Evolutionary conservation across 768 basidiomycete genomes (phyloP), one percentile per base, ranked within the genome.

Genomic region (Mycena metata): DNA sequence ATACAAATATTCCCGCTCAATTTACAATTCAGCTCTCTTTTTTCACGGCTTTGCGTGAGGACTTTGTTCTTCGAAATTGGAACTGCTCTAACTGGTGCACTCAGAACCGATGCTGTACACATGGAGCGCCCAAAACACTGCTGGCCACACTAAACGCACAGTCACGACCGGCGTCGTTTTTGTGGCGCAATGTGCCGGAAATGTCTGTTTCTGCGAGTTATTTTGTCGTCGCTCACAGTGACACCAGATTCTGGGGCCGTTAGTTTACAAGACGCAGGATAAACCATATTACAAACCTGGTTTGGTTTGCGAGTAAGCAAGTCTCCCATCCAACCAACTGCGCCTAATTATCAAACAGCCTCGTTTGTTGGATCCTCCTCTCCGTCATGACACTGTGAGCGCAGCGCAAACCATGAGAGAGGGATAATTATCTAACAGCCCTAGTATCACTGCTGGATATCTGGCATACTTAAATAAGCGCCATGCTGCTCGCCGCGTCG

Each of bases 181-280:
- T 66, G 78, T 82, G n/a, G 84, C 81, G 3, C 81, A 83, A 63
- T 84, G 83, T 51, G 82, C 79, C 15, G 84, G 84, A 19, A 85
- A 85, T 69, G 81, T 82, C 60, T 66, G 78, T 50, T 45, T 49
- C 4, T 52, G 66, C 11, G 11, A 11, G 5, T 3, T 49, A 8
- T 33, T 33, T 33, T 26, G 17, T 33, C 1, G 13, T 13, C 21
- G 17, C 33, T 30, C 11, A 56, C 33, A 41, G 24, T 49, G 2
- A 2, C 0, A 19, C 19, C 33, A 82, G 77, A 79, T 81, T 63
- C 76, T 80, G 46, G 78, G 83, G n/a, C 77, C 82, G 55, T 64
- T 82, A 12, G 69, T 84, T 24, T 82, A 83, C 73, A 76, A 74
- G 36, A 76, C 81, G 15, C 73, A 77, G 57, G 78, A 84, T 62